Conservation (phyloP, 768 basidiomycete genomes). For the Saitozyma podzolica region DNA sequence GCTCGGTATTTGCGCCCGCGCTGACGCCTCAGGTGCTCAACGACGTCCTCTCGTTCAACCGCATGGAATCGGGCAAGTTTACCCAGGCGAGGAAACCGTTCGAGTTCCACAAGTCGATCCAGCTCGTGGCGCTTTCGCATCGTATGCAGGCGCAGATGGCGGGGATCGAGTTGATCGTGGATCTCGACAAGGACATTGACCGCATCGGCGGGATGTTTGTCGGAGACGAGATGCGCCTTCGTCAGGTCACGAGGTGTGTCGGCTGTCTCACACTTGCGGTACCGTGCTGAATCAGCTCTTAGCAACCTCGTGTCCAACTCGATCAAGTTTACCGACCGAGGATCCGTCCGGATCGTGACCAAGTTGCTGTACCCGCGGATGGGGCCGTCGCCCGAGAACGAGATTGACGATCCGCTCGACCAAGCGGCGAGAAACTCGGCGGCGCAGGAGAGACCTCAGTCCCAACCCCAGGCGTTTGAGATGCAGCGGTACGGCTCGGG, state of each 20-base stretch:
- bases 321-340: slow-evolving; percentile 54
- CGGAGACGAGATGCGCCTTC: slow-evolving; percentile 77
- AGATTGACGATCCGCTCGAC: slow-evolving; percentile 37
- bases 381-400: slow-evolving; percentile 49
- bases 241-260: slow-evolving; percentile 51
- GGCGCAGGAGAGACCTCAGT: slow-evolving; percentile 2
- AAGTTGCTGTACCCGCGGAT: slow-evolving; percentile 54
- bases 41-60: slow-evolving; percentile 54
- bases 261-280: not conserved
- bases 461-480: not conserved
- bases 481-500: not conserved
- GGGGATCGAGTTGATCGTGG: slow-evolving; percentile 64
- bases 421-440: slow-evolving; percentile 16
- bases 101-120: slow-evolving; percentile 56
- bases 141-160: slow-evolving; percentile 48
- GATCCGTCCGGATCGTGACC: slow-evolving; percentile 66
- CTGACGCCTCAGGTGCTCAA: slow-evolving; percentile 27
- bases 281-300: slow-evolving; percentile 38
- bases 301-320: slow-evolving; percentile 72
- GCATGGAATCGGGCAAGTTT: slow-evolving; percentile 60
- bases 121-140: slow-evolving; percentile 54
- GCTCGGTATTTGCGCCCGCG: not conserved
- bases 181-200: slow-evolving; percentile 62
- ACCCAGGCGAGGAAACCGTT: slow-evolving; percentile 57
- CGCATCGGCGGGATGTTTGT: slow-evolving; percentile 59